phyloP scores from a whole-genome alignment of 1,284 basidiomycete species.

The Exobasidium rhododendri region DNA sequence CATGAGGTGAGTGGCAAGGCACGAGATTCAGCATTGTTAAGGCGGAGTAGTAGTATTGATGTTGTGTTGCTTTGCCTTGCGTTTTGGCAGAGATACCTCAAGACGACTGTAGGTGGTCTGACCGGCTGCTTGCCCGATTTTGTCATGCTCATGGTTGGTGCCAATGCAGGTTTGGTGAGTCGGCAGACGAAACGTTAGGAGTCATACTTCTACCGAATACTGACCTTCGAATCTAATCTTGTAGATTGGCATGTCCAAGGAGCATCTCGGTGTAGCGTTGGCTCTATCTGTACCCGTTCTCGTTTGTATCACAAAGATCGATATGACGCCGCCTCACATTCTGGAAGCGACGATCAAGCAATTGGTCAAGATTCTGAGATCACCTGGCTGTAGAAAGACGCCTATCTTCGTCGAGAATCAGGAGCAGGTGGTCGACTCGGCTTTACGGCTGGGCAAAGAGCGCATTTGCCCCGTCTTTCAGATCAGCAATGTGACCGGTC shows the following conservation, averaged over 20 bases:
- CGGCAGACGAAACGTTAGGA: no score
- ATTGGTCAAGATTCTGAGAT: slow-evolving; percentile 85
- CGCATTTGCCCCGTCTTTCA: slow-evolving; percentile 87
- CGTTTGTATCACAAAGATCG: slow-evolving; percentile 94
- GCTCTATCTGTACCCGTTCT: slow-evolving; percentile 90
- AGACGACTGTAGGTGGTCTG: slow-evolving; percentile 91
- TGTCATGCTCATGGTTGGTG: slow-evolving; percentile 92
- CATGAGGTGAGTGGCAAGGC: no score
- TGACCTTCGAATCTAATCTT: no score
- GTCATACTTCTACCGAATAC: no score
- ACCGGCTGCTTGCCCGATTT: slow-evolving; percentile 93
- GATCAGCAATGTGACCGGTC: slow-evolving; percentile 90
- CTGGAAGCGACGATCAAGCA: slow-evolving; percentile 86
- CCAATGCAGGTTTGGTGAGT: slow-evolving; percentile 71
- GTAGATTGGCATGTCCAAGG: slow-evolving; percentile 88
- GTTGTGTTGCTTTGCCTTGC: slow-evolving; percentile 29
- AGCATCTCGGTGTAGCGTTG: slow-evolving; percentile 85
- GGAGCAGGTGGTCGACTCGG: slow-evolving; percentile 39
- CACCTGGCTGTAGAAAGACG: slow-evolving; percentile 72
- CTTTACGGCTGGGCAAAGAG: slow-evolving; percentile 40
- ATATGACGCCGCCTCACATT: slow-evolving; percentile 93
- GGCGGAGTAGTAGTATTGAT: neutral
- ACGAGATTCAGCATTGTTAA: slow-evolving; percentile 18
- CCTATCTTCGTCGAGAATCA: slow-evolving; percentile 41
- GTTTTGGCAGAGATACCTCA: slow-evolving; percentile 57